Evolutionary conservation across 2,329 filamentous ascomycete genomes (phyloP), one percentile per base, ranked within the genome.

Genomic region (Chaetomiaceae sp.): DNA sequence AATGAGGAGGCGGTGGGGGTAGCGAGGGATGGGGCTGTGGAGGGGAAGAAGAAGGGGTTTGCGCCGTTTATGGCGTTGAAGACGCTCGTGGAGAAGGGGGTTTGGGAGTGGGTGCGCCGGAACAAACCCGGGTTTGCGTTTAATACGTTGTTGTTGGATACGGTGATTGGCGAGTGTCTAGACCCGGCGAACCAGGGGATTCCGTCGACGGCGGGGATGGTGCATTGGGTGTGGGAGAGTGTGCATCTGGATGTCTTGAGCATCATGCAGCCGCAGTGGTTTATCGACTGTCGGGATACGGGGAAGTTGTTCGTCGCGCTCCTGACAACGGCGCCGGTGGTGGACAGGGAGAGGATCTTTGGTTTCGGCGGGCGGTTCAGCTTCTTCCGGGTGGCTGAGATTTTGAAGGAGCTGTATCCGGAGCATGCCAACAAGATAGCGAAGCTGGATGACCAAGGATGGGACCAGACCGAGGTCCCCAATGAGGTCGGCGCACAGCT

Each of bases 41-140:
- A 54, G 3, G 38, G 50, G 4, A 30, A 56, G 12, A 35, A 54
- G 12, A 62, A 60, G 34, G 65, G 62, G 4, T 50, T 67, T 19
- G 37, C 48, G 13, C 57, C 55, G 13, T 67, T 62, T 41, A 68
- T 68, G 65, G 67, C 65, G 6, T 54, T 63, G 30, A 68, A 66
- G 51, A 58, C 62, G 8, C 45, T 64, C 1, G 55, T 66, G 3
- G 67, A 70, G 55, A 57, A 63, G 45, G 54, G 51, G 0, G 50
- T 65, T 30, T 69, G 67, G 67, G 60, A 64, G 3, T 69, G 66
- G 65, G 56, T 68, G 2, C 52, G 54, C 20, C 33, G 27, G 2
- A 60, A 63, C 44, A 62, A 62, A 46, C 66, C 65, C 0, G 17
- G 35, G 1, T 68, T 62, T 48, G 45, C 55, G 19, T 67, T 68